A percentile compares a stretch with the other conserved stretches of the same genome.
Conservation (phyloP, 108 stramenopile species). For the Aurantiochytrium sp. region DNA sequence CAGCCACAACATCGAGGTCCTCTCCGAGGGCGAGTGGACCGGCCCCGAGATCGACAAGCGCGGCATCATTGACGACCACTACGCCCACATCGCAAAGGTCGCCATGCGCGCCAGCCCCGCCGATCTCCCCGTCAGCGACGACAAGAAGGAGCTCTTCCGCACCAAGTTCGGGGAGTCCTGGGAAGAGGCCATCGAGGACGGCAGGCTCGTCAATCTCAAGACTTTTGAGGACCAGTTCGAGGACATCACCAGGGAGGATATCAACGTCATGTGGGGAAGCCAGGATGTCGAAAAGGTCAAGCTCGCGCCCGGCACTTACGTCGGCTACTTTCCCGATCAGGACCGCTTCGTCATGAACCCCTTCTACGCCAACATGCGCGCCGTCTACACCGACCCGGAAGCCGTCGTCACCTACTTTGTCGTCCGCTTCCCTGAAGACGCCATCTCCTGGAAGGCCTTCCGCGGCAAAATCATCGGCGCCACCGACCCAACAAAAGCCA, state of each 20-base stretch:
- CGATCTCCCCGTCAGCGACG: neutral
- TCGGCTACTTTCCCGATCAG: conserved; percentile 34
- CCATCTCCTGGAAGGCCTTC: conserved; percentile 39
- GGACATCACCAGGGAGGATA: neutral
- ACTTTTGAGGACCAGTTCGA: neutral
- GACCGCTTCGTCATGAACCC: conserved; percentile 46
- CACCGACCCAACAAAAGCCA: conserved; percentile 36
- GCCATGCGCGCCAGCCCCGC: neutral
- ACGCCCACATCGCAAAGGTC: conserved; percentile 28
- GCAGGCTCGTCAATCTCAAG: neutral
- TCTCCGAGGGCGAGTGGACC: neutral
- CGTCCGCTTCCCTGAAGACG: neutral
- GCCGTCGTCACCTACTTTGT: conserved; percentile 27
- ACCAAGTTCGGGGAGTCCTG: neutral
- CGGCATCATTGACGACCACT: conserved; percentile 33
- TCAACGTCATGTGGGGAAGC: neutral
- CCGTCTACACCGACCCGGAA: conserved; percentile 1
- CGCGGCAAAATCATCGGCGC: conserved; percentile 38
- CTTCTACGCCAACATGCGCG: conserved; percentile 44
- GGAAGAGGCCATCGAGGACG: neutral
- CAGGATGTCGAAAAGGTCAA: neutral
- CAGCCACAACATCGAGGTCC: neutral
- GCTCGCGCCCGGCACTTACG: conserved; percentile 23
- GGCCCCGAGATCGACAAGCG: conserved; percentile 27
- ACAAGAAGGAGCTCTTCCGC: neutral